phyloP scores from a whole-genome alignment of 257 asterid species.

The Striga asiatica region DNA sequence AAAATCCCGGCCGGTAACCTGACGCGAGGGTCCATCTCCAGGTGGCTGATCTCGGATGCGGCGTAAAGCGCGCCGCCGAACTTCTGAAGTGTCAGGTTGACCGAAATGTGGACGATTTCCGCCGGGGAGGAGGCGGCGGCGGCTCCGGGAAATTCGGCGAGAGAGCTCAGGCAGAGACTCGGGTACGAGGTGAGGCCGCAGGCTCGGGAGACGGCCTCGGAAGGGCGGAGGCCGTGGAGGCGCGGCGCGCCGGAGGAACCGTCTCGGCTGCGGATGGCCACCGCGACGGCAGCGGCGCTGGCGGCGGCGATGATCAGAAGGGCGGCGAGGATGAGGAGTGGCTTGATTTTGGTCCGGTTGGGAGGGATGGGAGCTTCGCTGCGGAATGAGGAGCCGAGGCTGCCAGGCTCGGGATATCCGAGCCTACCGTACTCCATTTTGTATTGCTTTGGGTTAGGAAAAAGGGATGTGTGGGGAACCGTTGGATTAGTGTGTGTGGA shows the following conservation, averaged over 20 bases:
- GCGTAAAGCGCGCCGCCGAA: slow-evolving; percentile 50
- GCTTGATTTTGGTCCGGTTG: slow-evolving; percentile 30
- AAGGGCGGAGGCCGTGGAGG: slow-evolving; percentile 35
- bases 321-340: slow-evolving; percentile 35
- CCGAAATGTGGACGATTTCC: slow-evolving; percentile 86
- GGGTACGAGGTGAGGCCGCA: slow-evolving; percentile 64
- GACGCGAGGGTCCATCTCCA: slow-evolving; percentile 49
- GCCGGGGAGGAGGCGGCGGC: slow-evolving; percentile 52
- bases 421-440: slow-evolving; percentile 55
- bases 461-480: not conserved
- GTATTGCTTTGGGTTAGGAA: too few relatives aligned
- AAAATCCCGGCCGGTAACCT: slow-evolving; percentile 19
- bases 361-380: slow-evolving; percentile 24
- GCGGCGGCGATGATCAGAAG: slow-evolving; percentile 44
- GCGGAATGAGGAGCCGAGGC: slow-evolving; percentile 24
- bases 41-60: slow-evolving; percentile 46
- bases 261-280: slow-evolving; percentile 23
- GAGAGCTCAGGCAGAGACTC: slow-evolving; percentile 53
- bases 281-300: slow-evolving; percentile 38
- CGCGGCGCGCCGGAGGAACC: slow-evolving; percentile 12
- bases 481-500: not conserved
- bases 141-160: slow-evolving; percentile 72
- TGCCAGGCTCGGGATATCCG: slow-evolving; percentile 31
- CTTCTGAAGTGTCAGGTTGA: slow-evolving; percentile 66
- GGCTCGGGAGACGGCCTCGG: slow-evolving; percentile 58